Conservation (phyloP, 345 rosid species). For the Dipteronia sinensis region DNA sequence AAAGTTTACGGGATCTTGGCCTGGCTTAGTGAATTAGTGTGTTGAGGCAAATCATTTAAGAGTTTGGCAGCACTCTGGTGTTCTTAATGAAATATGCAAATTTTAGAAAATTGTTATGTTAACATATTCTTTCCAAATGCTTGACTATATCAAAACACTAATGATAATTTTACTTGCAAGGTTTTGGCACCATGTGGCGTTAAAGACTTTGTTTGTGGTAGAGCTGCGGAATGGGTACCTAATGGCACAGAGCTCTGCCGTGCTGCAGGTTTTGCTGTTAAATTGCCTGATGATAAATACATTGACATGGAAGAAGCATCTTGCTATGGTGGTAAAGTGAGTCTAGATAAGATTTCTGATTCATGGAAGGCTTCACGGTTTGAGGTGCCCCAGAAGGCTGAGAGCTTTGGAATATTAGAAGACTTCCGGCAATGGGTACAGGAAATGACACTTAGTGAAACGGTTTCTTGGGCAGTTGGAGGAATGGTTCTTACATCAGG, state of each 20-base stretch:
- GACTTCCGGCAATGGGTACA: constrained; percentile 55
- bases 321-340: constrained; percentile 84
- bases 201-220: constrained; percentile 76
- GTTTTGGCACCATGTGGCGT: constrained; percentile 80
- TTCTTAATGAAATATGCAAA: not conserved
- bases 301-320: constrained; percentile 42
- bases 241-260: constrained; percentile 87
- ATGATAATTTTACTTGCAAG: constrained; percentile 39
- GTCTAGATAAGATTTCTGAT: constrained; percentile 75
- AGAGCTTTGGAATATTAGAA: constrained; percentile 28
- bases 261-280: constrained; percentile 80
- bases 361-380: constrained; percentile 61
- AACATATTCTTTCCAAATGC: constrained; percentile 11
- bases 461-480: constrained; percentile 78
- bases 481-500: constrained; percentile 80
- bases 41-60: not conserved
- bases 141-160: constrained; percentile 20
- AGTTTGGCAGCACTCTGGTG: not conserved
- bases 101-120: not conserved
- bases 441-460: constrained; percentile 50
- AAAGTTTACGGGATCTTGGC: constrained; percentile 8
- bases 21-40: constrained; percentile 5
- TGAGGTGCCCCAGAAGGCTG: constrained; percentile 37
- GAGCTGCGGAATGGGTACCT: constrained; percentile 75
- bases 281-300: constrained; percentile 28